Conservation (phyloP, 352 stramenopile genomes). For the Phytophthora vignae region DNA sequence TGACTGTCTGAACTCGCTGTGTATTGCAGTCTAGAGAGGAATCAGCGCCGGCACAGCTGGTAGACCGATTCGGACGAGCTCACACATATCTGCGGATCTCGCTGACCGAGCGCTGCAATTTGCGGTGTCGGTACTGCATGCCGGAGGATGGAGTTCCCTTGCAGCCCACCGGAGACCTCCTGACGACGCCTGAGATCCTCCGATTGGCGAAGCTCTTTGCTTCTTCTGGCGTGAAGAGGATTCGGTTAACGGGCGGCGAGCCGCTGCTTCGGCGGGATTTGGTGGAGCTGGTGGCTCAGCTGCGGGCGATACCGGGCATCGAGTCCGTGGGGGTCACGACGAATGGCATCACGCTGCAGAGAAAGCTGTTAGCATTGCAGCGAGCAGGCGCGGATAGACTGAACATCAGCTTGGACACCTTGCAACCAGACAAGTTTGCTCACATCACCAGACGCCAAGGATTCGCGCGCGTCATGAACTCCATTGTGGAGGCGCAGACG, state of each 20-base stretch:
- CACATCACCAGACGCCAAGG: conserved; percentile 94
- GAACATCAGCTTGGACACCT: conserved; percentile 97
- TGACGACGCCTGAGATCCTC: conserved; percentile 94
- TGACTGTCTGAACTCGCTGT: neutral
- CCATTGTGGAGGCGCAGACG: conserved; percentile 78
- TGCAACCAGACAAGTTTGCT: conserved; percentile 92
- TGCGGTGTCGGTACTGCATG: conserved; percentile 98
- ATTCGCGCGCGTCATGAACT: conserved; percentile 84
- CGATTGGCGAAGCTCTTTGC: conserved; percentile 91
- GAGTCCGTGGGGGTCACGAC: conserved; percentile 95
- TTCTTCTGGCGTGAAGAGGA: conserved; percentile 90
- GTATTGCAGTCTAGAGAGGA: conserved; percentile 22
- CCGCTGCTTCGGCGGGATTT: conserved; percentile 71
- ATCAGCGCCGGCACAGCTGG: conserved; percentile 36
- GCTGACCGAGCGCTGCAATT: conserved; percentile 96
- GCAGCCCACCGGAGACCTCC: conserved; percentile 74
- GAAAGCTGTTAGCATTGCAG: conserved; percentile 83
- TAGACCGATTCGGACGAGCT: conserved; percentile 90
- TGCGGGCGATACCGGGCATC: conserved; percentile 76
- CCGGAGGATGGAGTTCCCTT: conserved; percentile 93
- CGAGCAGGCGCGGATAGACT: conserved; percentile 88
- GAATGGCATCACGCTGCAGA: conserved; percentile 95
- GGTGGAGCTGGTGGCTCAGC: conserved; percentile 53
- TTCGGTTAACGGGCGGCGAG: conserved; percentile 97
- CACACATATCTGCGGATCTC: conserved; percentile 97